Percentiles rank a stretch among this genome's conserved stretches.
phyloP scores from a whole-genome alignment of 23 red algal species.

The Pyropia yezoensis region DNA sequence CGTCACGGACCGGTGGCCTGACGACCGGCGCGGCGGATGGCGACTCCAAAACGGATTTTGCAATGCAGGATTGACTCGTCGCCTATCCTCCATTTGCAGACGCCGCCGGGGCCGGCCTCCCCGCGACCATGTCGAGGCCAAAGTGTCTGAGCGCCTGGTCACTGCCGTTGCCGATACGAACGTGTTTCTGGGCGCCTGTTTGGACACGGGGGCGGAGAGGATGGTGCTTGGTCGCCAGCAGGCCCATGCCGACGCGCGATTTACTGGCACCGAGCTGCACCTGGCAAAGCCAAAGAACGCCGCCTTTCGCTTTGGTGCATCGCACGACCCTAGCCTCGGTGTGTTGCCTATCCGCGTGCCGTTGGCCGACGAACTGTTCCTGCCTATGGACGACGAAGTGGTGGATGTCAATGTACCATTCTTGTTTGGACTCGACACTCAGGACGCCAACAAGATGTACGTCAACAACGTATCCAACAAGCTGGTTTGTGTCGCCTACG shows the following conservation, averaged over 20 bases:
- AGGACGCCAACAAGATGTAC: too few relatives aligned
- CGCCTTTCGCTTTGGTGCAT: too few relatives aligned
- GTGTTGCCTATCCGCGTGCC: too few relatives aligned
- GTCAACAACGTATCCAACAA: too few relatives aligned
- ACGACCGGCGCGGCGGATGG: background rate
- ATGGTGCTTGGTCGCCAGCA: background rate
- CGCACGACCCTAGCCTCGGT: too few relatives aligned
- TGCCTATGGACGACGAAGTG: too few relatives aligned
- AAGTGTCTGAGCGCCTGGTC: background rate
- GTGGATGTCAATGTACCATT: too few relatives aligned
- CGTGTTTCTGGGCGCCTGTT: background rate
- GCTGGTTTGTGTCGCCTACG: too few relatives aligned
- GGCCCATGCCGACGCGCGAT: background rate
- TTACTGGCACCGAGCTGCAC: too few relatives aligned
- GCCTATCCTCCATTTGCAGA: background rate
- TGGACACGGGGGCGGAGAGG: background rate
- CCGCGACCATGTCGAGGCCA: background rate
- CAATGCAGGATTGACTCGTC: background rate
- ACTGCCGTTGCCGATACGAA: background rate
- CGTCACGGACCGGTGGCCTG: background rate
- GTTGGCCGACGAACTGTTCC: too few relatives aligned
- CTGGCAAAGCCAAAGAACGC: too few relatives aligned
- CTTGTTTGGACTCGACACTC: too few relatives aligned
- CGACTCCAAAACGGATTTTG: background rate
- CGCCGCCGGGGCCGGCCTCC: background rate